Percentiles rank a stretch among this genome's conserved stretches.
Conservation (phyloP, 163 green algal species). For the Prototheca wickerhamii region DNA sequence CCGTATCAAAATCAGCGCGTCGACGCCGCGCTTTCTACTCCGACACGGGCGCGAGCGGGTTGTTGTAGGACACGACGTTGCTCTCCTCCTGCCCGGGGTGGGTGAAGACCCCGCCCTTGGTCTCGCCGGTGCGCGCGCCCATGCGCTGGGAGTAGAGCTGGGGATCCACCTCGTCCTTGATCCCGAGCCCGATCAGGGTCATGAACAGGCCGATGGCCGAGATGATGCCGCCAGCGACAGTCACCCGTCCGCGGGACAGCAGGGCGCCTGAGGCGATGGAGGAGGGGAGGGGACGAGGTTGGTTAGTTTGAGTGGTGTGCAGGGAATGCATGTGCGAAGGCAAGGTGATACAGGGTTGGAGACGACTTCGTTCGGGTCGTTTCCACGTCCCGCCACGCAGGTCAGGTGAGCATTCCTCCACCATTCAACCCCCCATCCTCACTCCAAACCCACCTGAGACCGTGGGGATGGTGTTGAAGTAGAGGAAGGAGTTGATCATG, state of each 20-base stretch:
- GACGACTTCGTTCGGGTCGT: too few relatives aligned
- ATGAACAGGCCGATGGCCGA: not conserved
- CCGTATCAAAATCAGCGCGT: too few relatives aligned
- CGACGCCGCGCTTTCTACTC: too few relatives aligned
- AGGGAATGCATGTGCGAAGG: not conserved
- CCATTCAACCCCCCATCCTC: too few relatives aligned
- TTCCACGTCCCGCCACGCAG: too few relatives aligned
- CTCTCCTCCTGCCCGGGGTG: not conserved
- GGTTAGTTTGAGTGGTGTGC: not conserved
- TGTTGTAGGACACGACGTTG: not conserved
- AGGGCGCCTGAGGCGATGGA: not conserved
- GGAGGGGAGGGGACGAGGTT: not conserved
- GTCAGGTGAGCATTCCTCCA: too few relatives aligned
- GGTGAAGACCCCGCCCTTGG: not conserved
- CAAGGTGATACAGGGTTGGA: not conserved
- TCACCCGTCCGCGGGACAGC: not conserved
- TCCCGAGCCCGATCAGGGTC: not conserved
- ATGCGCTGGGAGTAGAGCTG: not conserved
- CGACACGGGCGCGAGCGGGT: not conserved
- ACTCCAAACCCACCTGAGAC: too few relatives aligned
- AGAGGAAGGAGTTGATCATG: constrained; percentile 10
- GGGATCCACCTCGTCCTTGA: not conserved
- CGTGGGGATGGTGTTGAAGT: constrained; percentile 12
- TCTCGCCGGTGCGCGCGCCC: not conserved
- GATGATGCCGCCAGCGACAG: not conserved